A percentile compares a stretch with the other conserved stretches of the same genome.
phyloP scores from a whole-genome alignment of 2,329 filamentous ascomycete genomes.

The Talaromyces sp. region DNA sequence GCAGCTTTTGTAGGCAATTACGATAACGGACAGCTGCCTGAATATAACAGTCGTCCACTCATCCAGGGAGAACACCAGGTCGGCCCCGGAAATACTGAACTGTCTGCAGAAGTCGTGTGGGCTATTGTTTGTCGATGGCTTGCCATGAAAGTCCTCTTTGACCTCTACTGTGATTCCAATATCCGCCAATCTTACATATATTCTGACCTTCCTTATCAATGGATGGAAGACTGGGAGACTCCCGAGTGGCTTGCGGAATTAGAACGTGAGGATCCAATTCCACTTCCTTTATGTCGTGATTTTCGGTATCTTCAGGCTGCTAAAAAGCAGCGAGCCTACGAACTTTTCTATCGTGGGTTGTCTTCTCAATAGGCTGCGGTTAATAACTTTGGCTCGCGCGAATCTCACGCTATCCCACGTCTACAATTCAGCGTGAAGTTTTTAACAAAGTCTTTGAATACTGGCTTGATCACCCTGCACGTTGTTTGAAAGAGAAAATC shows the following conservation, averaged over 20 bases:
- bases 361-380: not conserved
- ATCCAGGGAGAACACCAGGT: not conserved
- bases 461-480: conserved; percentile 1
- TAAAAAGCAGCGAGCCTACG: conserved; percentile 2
- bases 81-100: not conserved
- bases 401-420: not conserved
- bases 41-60: not conserved
- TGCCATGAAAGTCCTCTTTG: conserved; percentile 6
- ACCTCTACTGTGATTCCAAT: conserved; percentile 3
- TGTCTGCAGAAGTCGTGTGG: conserved; percentile 2
- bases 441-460: not conserved
- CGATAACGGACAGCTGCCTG: not conserved
- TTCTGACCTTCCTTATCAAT: too few relatives aligned
- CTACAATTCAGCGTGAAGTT: too few relatives aligned
- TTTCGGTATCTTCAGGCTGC: not conserved
- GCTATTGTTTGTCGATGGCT: conserved; percentile 7
- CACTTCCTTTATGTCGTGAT: not conserved
- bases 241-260: not conserved
- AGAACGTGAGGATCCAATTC: not conserved
- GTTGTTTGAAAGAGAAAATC: not conserved
- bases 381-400: not conserved
- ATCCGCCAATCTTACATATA: not conserved
- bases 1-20: not conserved
- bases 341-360: conserved; percentile 2
- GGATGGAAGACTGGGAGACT: too few relatives aligned